Conservation (phyloP, 495 filamentous ascomycete species). For the Penicillium maclennaniae region DNA sequence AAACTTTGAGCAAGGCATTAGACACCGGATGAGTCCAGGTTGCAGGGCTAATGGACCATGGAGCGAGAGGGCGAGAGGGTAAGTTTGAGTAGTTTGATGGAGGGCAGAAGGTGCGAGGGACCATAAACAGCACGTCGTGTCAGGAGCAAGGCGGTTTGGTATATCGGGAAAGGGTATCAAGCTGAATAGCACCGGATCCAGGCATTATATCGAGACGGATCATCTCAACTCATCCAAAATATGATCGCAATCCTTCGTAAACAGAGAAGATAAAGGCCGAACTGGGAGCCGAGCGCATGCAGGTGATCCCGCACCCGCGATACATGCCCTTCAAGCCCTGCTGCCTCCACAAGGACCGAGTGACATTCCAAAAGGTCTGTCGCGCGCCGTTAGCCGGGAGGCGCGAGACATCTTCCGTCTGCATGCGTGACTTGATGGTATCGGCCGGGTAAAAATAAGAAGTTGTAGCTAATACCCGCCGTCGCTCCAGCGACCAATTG, state of each 20-base stretch:
- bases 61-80: background rate
- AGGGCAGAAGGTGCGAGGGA: no score
- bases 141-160: background rate
- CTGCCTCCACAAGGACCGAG: constrained; percentile 67
- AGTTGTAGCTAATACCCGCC: constrained; percentile 92
- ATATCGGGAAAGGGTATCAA: background rate
- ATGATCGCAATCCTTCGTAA: constrained; percentile 75
- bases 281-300: constrained; percentile 78
- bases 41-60: background rate
- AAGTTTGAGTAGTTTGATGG: background rate
- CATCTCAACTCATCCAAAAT: constrained; percentile 44
- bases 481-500: constrained; percentile 85
- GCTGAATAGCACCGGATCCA: background rate
- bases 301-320: constrained; percentile 92
- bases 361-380: constrained; percentile 66
- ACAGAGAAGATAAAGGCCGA: constrained; percentile 97
- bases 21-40: background rate
- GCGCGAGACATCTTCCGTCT: constrained; percentile 70
- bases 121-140: background rate
- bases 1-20: background rate
- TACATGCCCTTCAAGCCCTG: constrained; percentile 84
- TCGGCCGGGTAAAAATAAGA: constrained; percentile 94
- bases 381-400: constrained; percentile 28
- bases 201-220: background rate
- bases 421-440: constrained; percentile 94